Evolutionary conservation across 345 rosid genomes (phyloP).

Genomic region (Nephelium lappaceum): DNA sequence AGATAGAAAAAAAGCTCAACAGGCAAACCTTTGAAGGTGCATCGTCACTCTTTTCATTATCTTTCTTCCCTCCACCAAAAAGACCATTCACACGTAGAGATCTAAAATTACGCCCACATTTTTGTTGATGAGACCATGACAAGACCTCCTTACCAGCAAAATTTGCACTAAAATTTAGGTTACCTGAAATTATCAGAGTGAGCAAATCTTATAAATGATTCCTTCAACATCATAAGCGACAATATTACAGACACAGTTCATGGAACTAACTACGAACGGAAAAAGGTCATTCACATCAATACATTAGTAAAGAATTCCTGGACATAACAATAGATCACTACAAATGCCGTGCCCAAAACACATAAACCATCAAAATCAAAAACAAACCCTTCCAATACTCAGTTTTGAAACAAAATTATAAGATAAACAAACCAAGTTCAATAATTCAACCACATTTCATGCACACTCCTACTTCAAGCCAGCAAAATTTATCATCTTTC

Average conservation of each 20-base stretch:
- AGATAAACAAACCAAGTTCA: neutral
- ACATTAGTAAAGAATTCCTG: neutral
- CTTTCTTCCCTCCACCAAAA: conserved; percentile 90
- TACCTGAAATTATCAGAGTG: conserved; percentile 42
- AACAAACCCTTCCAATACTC: neutral
- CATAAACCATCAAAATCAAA: neutral
- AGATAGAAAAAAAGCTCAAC: conserved; percentile 6
- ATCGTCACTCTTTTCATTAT: conserved; percentile 64
- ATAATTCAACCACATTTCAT: neutral
- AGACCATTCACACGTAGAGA: conserved; percentile 56
- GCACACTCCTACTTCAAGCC: neutral
- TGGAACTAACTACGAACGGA: neutral
- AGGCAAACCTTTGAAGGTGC: conserved; percentile 66
- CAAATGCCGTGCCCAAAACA: neutral
- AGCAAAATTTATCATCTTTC: neutral
- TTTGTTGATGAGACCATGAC: conserved; percentile 35
- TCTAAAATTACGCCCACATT: conserved; percentile 25
- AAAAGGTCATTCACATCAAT: neutral
- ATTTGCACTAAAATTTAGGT: conserved; percentile 40
- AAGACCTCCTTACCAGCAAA: conserved; percentile 41
- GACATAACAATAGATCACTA: neutral
- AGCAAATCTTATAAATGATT: conserved; percentile 13
- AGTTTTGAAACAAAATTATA: neutral
- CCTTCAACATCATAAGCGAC: neutral
- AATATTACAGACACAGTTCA: neutral